Conservation (phyloP, 2,329 filamentous ascomycete species). For the Trichoderma atrobrunneum region DNA sequence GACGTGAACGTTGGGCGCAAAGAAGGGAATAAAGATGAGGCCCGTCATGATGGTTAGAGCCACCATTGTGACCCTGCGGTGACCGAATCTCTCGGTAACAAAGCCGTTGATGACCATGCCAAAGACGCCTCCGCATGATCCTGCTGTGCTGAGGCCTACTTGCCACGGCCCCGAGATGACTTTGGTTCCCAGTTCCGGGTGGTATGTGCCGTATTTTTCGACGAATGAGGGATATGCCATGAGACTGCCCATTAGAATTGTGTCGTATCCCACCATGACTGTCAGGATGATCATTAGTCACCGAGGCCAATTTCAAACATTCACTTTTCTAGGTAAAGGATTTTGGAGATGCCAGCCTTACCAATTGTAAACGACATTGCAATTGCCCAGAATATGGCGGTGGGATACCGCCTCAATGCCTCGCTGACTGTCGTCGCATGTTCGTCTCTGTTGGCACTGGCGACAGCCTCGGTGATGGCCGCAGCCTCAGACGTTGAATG, state of each 20-base stretch:
- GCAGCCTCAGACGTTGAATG: not conserved
- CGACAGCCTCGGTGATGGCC: conserved; percentile 17
- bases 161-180: conserved; percentile 47
- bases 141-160: conserved; percentile 42
- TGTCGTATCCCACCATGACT: conserved; percentile 39
- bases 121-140: conserved; percentile 40
- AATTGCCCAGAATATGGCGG: conserved; percentile 34
- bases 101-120: conserved; percentile 24
- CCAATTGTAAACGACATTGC: conserved; percentile 25
- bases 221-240: conserved; percentile 35
- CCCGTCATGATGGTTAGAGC: conserved; percentile 39
- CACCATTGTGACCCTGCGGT: conserved; percentile 51
- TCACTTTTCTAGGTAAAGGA: not conserved
- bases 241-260: conserved; percentile 32
- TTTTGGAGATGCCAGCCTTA: not conserved
- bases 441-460: conserved; percentile 24
- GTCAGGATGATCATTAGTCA: not conserved
- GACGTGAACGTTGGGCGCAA: conserved; percentile 34
- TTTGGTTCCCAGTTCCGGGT: conserved; percentile 21
- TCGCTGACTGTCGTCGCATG: conserved; percentile 26
- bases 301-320: not conserved
- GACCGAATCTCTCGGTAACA: conserved; percentile 23
- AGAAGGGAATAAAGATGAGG: conserved; percentile 26
- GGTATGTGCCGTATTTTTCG: conserved; percentile 25
- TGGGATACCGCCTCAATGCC: conserved; percentile 27